Percentiles rank a stretch among this genome's conserved stretches.
Evolutionary conservation across 1,139 yeast genomes (phyloP).

Genomic region (Hansenula sp.): DNA sequence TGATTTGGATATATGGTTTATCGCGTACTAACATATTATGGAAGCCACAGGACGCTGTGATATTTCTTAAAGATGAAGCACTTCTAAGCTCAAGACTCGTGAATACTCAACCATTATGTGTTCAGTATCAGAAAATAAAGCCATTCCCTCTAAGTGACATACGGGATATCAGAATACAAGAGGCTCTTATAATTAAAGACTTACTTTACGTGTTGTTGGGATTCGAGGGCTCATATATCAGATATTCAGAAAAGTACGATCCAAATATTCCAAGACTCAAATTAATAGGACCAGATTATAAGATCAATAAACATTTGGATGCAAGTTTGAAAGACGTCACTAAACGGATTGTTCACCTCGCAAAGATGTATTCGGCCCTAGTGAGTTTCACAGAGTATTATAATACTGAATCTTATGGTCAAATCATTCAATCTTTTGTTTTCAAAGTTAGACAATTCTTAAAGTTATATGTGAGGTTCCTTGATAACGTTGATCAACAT

Average conservation of each 20-base stretch:
- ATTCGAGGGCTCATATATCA: constrained; percentile 71
- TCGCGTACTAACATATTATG: not conserved
- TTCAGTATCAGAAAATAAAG: constrained; percentile 28
- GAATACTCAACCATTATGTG: constrained; percentile 29
- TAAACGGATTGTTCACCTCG: constrained; percentile 53
- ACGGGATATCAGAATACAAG: constrained; percentile 51
- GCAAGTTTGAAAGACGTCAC: constrained; percentile 72
- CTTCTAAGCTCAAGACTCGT: constrained; percentile 21
- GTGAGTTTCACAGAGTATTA: constrained; percentile 53
- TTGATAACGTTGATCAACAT: constrained; percentile 51
- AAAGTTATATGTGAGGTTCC: constrained; percentile 38
- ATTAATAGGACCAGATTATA: constrained; percentile 69
- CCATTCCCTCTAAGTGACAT: constrained; percentile 43
- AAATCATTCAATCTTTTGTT: constrained; percentile 71
- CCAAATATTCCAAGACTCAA: constrained; percentile 32
- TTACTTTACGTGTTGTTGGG: constrained; percentile 67
- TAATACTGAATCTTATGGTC: constrained; percentile 55
- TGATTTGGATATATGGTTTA: constrained; percentile 2
- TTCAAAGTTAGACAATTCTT: constrained; percentile 49
- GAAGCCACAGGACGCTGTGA: constrained; percentile 10
- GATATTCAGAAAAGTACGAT: constrained; percentile 61
- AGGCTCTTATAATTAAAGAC: constrained; percentile 69
- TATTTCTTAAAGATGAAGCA: constrained; percentile 7
- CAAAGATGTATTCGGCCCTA: constrained; percentile 58
- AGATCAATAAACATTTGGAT: constrained; percentile 69